Evolutionary conservation across 1,139 yeast genomes (phyloP).

Genomic region (Candida frijolesensis): DNA sequence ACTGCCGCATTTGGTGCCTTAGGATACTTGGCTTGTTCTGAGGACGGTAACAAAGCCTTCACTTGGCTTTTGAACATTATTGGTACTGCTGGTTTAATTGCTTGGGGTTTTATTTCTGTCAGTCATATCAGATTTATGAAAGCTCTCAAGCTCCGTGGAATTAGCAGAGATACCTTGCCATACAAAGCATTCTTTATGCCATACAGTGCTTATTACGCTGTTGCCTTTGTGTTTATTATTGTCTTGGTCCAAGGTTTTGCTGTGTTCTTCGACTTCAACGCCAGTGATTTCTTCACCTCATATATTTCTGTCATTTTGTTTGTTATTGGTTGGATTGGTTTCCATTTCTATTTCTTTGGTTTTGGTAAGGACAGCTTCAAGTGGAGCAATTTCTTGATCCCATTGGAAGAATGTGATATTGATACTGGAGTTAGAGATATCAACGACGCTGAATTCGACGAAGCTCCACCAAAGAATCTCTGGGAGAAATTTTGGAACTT

Average conservation of each 20-base stretch:
- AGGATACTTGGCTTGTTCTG: constrained; percentile 69
- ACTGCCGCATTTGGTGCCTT: constrained; percentile 65
- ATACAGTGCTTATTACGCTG: constrained; percentile 60
- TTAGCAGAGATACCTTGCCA: constrained; percentile 66
- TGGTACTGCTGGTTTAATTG: constrained; percentile 73
- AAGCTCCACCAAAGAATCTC: constrained; percentile 38
- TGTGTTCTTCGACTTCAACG: constrained; percentile 58
- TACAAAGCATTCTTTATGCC: constrained; percentile 72
- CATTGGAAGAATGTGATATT: constrained; percentile 59
- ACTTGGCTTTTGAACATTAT: constrained; percentile 82
- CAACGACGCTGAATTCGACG: constrained; percentile 54
- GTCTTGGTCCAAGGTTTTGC: constrained; percentile 72
- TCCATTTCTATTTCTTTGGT: constrained; percentile 53
- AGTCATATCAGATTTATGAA: constrained; percentile 71
- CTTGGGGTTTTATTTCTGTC: constrained; percentile 70
- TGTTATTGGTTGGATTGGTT: constrained; percentile 50
- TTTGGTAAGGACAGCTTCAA: constrained; percentile 34
- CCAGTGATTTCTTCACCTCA: constrained; percentile 62
- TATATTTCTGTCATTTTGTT: constrained; percentile 65
- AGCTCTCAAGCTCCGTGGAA: constrained; percentile 58
- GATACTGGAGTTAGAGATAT: constrained; percentile 62
- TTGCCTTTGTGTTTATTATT: constrained; percentile 51
- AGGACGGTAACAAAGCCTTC: constrained; percentile 70
- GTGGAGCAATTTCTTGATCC: constrained; percentile 36
- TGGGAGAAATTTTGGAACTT: constrained; percentile 58